Base-by-base conservation (phyloP, 2,329 filamentous ascomycete genomes). In the Incumbomyces delicatus region DNA sequence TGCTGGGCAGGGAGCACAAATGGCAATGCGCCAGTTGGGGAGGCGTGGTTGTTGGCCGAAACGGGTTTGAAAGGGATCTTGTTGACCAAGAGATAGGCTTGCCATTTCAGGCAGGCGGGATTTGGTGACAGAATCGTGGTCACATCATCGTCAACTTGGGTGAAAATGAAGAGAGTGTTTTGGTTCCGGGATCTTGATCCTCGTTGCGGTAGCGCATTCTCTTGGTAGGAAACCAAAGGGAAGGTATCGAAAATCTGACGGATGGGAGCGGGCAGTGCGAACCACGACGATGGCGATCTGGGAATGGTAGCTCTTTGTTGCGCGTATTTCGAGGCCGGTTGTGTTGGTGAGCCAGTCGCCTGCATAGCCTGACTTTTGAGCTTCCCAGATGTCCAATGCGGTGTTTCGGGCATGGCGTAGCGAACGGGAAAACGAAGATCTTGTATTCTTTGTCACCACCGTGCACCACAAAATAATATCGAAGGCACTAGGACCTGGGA, bases 71-170 rank as follows among this genome's bases (percentile, higher is more conserved):
- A 83, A 3, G 78, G 66, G 49, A 95, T 72, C 34, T 76, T 76
- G 42, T 80, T 76, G 58, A 95, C 86, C 58, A 79, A 85, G 51
- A 98, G 75, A 64, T 87, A 92, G 27, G 88, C 81, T 87, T 96
- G 92, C 88, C 88, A 96, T 71, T 90, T 95, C 60, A 96, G 72
- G 70, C 92, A 98, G 49, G 81, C 80, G 10, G 92, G 92, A 63
- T 96, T 96, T 68, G 84, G 94, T 54, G 87, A 94, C 20, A 88
- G 85, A 29, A 16, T 45, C 20, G 33, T 39, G 7, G 2, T 20
- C 12, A 14, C 34, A 14, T 27, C 71, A 67, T 3, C 80, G 80
- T 33, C 61, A 61, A 47, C 65, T 63, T 30, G 80, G 18, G 46
- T 48, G 66, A 95, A 96, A 47, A 95, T 73, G 63, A 88, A 88